Evolutionary conservation across 805 yeast genomes (phyloP).

Genomic region (Ogataea angusta): DNA sequence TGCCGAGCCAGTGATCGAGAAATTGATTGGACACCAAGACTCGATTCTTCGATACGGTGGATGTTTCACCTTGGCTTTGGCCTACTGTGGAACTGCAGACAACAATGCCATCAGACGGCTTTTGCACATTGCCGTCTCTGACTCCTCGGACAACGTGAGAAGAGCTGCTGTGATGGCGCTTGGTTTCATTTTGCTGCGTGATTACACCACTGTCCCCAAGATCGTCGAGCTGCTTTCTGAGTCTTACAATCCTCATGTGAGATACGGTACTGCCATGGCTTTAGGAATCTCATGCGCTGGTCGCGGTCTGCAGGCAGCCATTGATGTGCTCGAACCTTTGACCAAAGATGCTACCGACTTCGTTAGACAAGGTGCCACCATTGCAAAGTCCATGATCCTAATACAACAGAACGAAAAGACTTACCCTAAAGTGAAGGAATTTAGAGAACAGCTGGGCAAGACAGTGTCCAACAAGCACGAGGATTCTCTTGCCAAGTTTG

Average conservation of each 20-base stretch:
- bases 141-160: constrained; percentile 93
- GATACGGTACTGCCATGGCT: constrained; percentile 98
- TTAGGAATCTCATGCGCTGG: constrained; percentile 98
- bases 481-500: constrained; percentile 95
- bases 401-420: constrained; percentile 83
- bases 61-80: constrained; percentile 88
- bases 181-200: constrained; percentile 88
- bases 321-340: constrained; percentile 89
- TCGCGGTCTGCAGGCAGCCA: constrained; percentile 79
- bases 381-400: constrained; percentile 87
- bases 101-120: constrained; percentile 81
- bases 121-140: constrained; percentile 92
- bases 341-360: constrained; percentile 93
- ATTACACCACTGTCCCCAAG: constrained; percentile 90
- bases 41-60: constrained; percentile 93
- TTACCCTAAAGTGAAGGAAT: constrained; percentile 72
- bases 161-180: constrained; percentile 91
- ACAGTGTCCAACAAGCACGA: constrained; percentile 87
- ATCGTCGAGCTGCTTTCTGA: constrained; percentile 90
- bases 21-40: constrained; percentile 69
- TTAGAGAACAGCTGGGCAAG: constrained; percentile 69
- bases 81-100: constrained; percentile 95
- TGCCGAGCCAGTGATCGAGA: constrained; percentile 67
- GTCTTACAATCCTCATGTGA: constrained; percentile 95
- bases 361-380: constrained; percentile 96